Conservation (phyloP, 2,329 filamentous ascomycete species). For the Hymenoscyphus scutula region DNA sequence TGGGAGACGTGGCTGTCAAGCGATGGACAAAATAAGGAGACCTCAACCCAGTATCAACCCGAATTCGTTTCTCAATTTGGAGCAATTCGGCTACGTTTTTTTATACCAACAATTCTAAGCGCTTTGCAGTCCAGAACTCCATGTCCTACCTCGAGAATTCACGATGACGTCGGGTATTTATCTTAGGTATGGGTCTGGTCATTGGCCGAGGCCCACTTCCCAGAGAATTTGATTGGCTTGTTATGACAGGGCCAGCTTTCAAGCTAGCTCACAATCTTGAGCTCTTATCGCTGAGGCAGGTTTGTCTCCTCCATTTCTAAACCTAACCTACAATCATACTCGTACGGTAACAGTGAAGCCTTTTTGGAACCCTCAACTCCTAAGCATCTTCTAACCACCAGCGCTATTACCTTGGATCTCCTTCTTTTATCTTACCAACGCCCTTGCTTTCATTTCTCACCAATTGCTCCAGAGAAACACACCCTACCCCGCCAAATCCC, state of each 20-base stretch:
- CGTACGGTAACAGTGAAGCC: background rate
- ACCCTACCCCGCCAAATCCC: background rate
- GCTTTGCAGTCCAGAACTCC: background rate
- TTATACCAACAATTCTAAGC: background rate
- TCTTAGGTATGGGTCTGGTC: too few species aligned
- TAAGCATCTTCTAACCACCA: background rate
- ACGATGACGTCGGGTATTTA: constrained; percentile 4
- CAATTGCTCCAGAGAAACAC: background rate
- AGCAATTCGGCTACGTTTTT: background rate
- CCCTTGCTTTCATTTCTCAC: background rate
- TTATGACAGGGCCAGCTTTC: background rate
- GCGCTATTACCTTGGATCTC: background rate
- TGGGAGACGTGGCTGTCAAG: background rate
- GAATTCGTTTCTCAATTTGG: background rate
- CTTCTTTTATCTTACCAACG: background rate
- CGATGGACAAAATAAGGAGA: background rate
- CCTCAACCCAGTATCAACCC: background rate
- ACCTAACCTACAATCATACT: background rate
- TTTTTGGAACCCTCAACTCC: background rate
- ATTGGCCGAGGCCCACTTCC: background rate
- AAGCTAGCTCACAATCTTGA: background rate
- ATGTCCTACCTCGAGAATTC: background rate
- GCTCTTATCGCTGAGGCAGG: background rate
- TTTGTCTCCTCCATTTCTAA: constrained; percentile 1
- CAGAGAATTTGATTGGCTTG: background rate